Conservation (phyloP, 2,329 filamentous ascomycete genomes). For the Sclerotinia sclerotiorum region DNA sequence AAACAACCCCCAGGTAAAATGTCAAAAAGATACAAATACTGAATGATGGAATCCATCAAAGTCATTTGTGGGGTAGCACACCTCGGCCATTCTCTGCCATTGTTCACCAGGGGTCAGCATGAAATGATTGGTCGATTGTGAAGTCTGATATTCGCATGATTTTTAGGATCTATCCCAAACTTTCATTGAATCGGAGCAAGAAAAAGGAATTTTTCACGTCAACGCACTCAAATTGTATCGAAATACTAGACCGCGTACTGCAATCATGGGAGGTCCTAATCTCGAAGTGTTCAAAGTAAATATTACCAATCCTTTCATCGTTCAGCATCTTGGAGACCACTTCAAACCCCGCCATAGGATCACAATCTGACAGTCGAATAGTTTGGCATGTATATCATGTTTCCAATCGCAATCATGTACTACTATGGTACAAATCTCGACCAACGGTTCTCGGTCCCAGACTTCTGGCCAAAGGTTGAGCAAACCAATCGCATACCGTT, state of each 20-base stretch:
- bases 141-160: neutral
- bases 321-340: slow-evolving; percentile 14
- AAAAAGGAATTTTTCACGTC: neutral
- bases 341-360: slow-evolving; percentile 27
- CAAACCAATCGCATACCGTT: slow-evolving; percentile 74
- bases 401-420: slow-evolving; percentile 99
- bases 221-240: slow-evolving; percentile 3
- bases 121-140: slow-evolving; percentile 14
- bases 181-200: neutral
- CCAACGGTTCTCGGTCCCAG: slow-evolving; percentile 79
- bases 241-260: neutral
- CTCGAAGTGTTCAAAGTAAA: slow-evolving; percentile 91
- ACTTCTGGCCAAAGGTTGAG: slow-evolving; percentile 88
- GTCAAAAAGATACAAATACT: neutral
- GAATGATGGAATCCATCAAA: neutral
- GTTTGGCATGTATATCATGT: slow-evolving; percentile 99
- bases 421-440: slow-evolving; percentile 99
- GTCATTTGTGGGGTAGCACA: slow-evolving; percentile 14
- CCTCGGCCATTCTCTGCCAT: neutral
- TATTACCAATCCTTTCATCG: slow-evolving; percentile 21
- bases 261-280: slow-evolving; percentile 76
- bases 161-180: neutral
- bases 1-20: neutral
- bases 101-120: neutral
- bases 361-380: slow-evolving; percentile 43